Conservation (phyloP, 345 rosid genomes). For the Luvunga scandens region DNA sequence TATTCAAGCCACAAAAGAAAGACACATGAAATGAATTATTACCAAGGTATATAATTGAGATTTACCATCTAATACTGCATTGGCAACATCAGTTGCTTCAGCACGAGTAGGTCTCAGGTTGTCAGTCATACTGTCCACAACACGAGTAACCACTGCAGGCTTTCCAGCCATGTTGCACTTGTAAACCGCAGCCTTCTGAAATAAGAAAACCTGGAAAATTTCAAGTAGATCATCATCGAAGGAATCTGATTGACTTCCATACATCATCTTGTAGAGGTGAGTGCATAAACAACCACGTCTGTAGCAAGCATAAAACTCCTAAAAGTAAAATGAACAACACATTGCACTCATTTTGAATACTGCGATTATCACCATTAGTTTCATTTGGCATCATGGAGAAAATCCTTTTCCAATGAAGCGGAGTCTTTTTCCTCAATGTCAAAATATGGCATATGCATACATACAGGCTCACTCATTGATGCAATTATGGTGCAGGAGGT, state of each 20-base stretch:
- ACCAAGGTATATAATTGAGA: background rate
- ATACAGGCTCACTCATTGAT: background rate
- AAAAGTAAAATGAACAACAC: background rate
- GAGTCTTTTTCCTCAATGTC: background rate
- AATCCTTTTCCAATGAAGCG: background rate
- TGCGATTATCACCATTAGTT: background rate
- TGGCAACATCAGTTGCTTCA: constrained; percentile 99
- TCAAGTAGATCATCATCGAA: constrained; percentile 7
- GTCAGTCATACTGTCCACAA: constrained; percentile 97
- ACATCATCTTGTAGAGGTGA: background rate
- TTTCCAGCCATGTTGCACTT: constrained; percentile 98
- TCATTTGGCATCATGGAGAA: background rate
- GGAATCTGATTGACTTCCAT: background rate
- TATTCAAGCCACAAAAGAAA: background rate
- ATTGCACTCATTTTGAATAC: background rate
- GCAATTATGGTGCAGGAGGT: background rate
- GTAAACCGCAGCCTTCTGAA: constrained; percentile 85
- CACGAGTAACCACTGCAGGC: constrained; percentile 88
- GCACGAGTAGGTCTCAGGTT: constrained; percentile 99
- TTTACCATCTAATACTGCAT: constrained; percentile 95
- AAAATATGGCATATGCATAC: background rate
- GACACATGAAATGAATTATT: background rate
- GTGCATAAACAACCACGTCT: background rate
- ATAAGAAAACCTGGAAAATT: constrained; percentile 70
- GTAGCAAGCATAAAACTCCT: background rate